Evolutionary conservation across 768 basidiomycete genomes (phyloP).

Genomic region (Boletellus ananas): DNA sequence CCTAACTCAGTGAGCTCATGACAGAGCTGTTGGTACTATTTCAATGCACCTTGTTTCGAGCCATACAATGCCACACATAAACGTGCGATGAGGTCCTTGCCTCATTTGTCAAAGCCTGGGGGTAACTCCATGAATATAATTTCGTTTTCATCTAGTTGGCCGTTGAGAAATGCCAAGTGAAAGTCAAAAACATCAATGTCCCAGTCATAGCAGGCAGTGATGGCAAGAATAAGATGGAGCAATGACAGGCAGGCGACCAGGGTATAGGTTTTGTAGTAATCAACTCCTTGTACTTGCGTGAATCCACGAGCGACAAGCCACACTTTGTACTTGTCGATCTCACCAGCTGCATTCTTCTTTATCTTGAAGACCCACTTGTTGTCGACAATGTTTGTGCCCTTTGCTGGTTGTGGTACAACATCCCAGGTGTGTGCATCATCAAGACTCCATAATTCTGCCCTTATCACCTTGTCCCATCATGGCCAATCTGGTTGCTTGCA

Average conservation of each 20-base stretch:
- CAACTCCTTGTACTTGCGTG: neutral
- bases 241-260: neutral
- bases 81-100: constrained; percentile 9
- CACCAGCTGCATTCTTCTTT: neutral
- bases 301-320: neutral
- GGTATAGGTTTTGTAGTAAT: constrained; percentile 1
- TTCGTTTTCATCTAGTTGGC: constrained; percentile 3
- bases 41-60: constrained; percentile 4
- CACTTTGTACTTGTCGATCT: neutral
- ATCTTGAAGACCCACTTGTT: constrained; percentile 6
- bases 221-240: constrained; percentile 15
- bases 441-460: too few relatives aligned
- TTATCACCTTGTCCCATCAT: too few relatives aligned
- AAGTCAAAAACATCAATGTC: constrained; percentile 11
- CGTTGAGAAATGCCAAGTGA: constrained; percentile 8
- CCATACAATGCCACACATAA: constrained; percentile 2
- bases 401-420: neutral
- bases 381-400: neutral
- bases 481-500: too few relatives aligned
- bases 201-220: constrained; percentile 4
- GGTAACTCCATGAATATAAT: constrained; percentile 9
- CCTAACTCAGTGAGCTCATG: neutral
- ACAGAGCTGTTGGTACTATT: constrained; percentile 6
- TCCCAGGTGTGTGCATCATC: too few relatives aligned
- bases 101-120: neutral